These are phyloP conservation scores for Casuarina equisetifolia DNA, from an alignment of 306 rosid species.

Conservation along the genomic window DNA sequence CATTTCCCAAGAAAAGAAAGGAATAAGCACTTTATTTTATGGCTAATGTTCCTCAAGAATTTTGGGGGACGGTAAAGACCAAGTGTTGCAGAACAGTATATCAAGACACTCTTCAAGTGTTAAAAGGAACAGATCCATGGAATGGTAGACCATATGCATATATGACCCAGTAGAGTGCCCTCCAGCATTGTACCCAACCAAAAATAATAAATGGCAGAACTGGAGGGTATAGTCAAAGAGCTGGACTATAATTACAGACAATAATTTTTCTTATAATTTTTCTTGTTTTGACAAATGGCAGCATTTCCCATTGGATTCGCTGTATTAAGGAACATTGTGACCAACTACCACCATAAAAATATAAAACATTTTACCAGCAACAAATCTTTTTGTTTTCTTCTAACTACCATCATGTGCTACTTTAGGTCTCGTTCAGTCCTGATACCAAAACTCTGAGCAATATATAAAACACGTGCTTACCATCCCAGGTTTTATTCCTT, in stretches of 20 bases:
- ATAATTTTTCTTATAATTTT: no score
- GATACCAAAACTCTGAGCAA: not conserved
- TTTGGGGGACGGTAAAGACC: constrained; percentile 7
- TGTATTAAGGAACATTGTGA: not conserved
- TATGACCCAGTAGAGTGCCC: not conserved
- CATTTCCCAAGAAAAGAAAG: constrained; percentile 33
- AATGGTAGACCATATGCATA: not conserved
- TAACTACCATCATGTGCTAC: not conserved
- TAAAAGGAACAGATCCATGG: no score
- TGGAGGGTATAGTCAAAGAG: not conserved
- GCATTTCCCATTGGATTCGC: not conserved
- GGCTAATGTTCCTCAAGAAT: constrained; percentile 2
- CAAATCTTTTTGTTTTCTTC: not conserved
- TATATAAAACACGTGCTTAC: constrained; percentile 34
- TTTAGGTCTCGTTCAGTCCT: not conserved
- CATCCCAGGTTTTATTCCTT: constrained; percentile 80
- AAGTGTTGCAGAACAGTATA: not conserved
- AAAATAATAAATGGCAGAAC: not conserved
- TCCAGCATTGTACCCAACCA: not conserved
- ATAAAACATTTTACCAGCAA: not conserved
- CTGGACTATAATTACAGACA: no score
- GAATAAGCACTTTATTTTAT: constrained; percentile 23
- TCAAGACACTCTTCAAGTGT: not conserved
- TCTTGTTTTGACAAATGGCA: no score
- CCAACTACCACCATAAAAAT: not conserved